Percentiles rank a stretch among this genome's conserved stretches.
These are phyloP conservation scores for Crucibulum laeve DNA, from an alignment of 768 basidiomycete genomes.

Conservation along the genomic window DNA sequence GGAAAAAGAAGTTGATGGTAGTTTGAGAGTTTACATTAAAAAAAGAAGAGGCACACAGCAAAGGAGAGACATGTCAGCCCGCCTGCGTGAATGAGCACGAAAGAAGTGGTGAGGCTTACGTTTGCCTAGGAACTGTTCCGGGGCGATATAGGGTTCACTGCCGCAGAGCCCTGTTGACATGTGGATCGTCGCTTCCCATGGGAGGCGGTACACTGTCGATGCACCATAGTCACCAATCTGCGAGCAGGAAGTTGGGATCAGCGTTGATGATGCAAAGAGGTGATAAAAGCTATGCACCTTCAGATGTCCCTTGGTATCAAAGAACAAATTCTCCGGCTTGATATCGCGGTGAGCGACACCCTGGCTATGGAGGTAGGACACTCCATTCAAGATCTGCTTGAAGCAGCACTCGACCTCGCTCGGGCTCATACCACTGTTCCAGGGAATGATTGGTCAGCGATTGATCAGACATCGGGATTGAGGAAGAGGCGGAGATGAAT, in stretches of 20 bases:
- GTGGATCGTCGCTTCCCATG: constrained; percentile 96
- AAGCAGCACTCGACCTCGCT: constrained; percentile 97
- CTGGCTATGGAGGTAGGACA: constrained; percentile 90
- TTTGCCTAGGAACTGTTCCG: constrained; percentile 95
- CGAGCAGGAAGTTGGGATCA: neutral
- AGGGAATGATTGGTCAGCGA: constrained; percentile 9
- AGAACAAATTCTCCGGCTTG: constrained; percentile 97
- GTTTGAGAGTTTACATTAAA: constrained; percentile 9
- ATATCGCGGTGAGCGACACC: constrained; percentile 98
- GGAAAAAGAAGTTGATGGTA: constrained; percentile 1
- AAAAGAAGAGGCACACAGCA: constrained; percentile 15
- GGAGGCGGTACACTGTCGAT: constrained; percentile 97
- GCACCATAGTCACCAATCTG: constrained; percentile 99
- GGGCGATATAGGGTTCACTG: constrained; percentile 98
- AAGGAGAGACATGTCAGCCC: constrained; percentile 32
- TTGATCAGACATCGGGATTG: constrained; percentile 3
- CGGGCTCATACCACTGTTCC: constrained; percentile 62
- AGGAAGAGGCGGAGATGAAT: neutral
- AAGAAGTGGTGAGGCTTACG: constrained; percentile 59
- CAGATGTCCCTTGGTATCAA: constrained; percentile 87
- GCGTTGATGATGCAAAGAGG: neutral
- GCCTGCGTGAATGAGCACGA: constrained; percentile 17
- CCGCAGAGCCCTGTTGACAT: constrained; percentile 97
- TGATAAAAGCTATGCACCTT: constrained; percentile 56
- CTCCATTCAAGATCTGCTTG: constrained; percentile 89